Conservation (phyloP, 441 rosid species). For the Erodium moschatum region DNA sequence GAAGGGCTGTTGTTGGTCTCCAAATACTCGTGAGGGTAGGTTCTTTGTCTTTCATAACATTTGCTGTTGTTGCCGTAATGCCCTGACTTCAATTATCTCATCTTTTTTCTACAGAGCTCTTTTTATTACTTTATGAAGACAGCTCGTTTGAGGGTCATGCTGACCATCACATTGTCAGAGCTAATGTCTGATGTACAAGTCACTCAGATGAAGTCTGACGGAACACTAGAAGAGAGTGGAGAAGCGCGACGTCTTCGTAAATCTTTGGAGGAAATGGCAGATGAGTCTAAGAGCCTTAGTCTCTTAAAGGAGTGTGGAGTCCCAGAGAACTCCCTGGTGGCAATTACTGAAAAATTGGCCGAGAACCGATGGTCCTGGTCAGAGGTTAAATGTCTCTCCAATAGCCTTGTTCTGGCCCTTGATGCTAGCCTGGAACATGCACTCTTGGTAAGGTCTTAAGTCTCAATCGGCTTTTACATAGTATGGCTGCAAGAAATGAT, state of each 20-base stretch:
- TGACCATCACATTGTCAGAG: conserved; percentile 93
- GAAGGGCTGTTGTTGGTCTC: conserved; percentile 88
- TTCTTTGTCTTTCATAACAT: conserved; percentile 21
- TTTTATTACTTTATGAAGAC: conserved; percentile 75
- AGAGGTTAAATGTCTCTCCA: conserved; percentile 74
- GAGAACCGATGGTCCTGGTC: conserved; percentile 88
- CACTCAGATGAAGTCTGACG: conserved; percentile 92
- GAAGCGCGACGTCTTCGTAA: conserved; percentile 87
- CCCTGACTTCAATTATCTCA: conserved; percentile 20
- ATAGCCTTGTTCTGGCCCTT: conserved; percentile 77
- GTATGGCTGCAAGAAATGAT: background rate
- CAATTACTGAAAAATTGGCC: conserved; percentile 44
- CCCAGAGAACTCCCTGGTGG: conserved; percentile 55
- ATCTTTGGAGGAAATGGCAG: conserved; percentile 90
- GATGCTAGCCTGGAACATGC: conserved; percentile 98
- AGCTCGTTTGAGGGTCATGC: conserved; percentile 91
- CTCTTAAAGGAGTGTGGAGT: conserved; percentile 75
- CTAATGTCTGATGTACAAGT: conserved; percentile 97
- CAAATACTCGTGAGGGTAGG: conserved; percentile 89
- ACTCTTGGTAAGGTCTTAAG: conserved; percentile 60
- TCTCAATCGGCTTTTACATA: background rate
- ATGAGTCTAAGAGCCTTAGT: conserved; percentile 57
- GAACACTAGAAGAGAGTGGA: conserved; percentile 92
- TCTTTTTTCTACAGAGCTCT: conserved; percentile 68
- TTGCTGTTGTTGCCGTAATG: conserved; percentile 17